Conservation (phyloP, 495 filamentous ascomycete species). For the Penicillium atrosanguineum region DNA sequence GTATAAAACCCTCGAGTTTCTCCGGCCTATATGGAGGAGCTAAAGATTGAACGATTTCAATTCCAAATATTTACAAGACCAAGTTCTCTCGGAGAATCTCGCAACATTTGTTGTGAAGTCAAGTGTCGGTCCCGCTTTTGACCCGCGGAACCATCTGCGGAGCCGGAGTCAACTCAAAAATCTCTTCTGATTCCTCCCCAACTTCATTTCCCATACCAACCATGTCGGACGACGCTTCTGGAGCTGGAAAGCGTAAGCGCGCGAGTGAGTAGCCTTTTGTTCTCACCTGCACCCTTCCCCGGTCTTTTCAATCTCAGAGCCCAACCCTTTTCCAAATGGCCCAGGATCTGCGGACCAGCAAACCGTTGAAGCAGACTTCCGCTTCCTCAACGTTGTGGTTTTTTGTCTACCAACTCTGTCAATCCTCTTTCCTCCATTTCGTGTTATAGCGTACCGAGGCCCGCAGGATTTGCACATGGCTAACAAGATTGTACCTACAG, state of each 20-base stretch:
- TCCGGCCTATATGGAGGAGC: neutral
- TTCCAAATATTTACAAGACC: neutral
- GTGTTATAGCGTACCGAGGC: neutral
- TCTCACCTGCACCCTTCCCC: slow-evolving; percentile 1
- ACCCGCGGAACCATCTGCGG: slow-evolving; percentile 18
- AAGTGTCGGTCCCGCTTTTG: slow-evolving; percentile 16
- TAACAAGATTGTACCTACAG: slow-evolving; percentile 36
- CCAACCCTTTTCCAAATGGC: slow-evolving; percentile 2
- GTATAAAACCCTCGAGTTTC: neutral
- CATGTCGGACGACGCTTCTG: slow-evolving; percentile 40
- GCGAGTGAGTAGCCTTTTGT: slow-evolving; percentile 37
- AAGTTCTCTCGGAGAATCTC: neutral
- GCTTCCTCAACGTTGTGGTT: neutral
- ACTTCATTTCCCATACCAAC: slow-evolving; percentile 7
- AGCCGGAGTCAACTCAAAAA: slow-evolving; percentile 16
- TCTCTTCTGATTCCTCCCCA: slow-evolving; percentile 19
- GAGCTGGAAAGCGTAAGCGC: slow-evolving; percentile 50
- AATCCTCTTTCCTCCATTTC: neutral
- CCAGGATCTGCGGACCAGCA: neutral
- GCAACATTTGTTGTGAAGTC: neutral
- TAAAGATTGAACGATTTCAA: neutral
- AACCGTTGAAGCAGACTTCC: neutral
- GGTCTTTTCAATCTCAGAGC: neutral
- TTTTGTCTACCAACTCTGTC: neutral
- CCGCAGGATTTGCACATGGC: slow-evolving; percentile 12